Base-by-base conservation (phyloP, 2,329 filamentous ascomycete genomes). In the Talaromyces sp. region DNA sequence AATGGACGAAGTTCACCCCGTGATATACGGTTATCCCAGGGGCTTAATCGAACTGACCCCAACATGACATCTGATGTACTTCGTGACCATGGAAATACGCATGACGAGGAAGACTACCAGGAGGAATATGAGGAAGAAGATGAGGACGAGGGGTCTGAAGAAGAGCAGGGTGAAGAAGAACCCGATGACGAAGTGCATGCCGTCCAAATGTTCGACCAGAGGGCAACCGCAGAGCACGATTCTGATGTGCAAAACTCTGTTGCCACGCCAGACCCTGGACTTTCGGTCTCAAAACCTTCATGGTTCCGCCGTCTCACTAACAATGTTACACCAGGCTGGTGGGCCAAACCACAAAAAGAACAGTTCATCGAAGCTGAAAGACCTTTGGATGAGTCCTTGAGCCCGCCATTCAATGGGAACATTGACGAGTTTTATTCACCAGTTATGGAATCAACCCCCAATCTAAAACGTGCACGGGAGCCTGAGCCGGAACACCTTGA, bases 221-320 rank as follows among this genome's bases (percentile, higher is more conserved):
- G 24, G 24, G 19, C 17, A 17, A 52, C 49, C 49, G 14, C 49
- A 27, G 49, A 52, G 21, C 53, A 55, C 24, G 53, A 41, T 19
- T 55, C 53, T 38, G 13, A 24, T 10, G n/a, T 19, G 7, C 19
- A 55, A 38, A 10, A 38, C 31, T 26, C 53, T 19, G 29, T 55
- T 9, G 14, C 10, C 35, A 53, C 61, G 31, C 58, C 61, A 6
- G 49, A 55, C 8, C 49, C 46, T 11, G 11, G 51, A 24, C 49
- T 19, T 10, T 46, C 61, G 46, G 35, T 62, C 66, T 38, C 64
- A 58, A 67, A 68, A 56, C 70, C 73, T 63, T 72, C 74, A 61
- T 77, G 73, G 75, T 75, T 75, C 56, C 67, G 70, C 58, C 71
- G 64, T 21, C 46, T 68, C 29, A 65, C 67, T 4, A 58, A 63